Evolutionary conservation across 2,329 filamentous ascomycete species (phyloP).

Genomic region (Neopestalotiopsis sp.): DNA sequence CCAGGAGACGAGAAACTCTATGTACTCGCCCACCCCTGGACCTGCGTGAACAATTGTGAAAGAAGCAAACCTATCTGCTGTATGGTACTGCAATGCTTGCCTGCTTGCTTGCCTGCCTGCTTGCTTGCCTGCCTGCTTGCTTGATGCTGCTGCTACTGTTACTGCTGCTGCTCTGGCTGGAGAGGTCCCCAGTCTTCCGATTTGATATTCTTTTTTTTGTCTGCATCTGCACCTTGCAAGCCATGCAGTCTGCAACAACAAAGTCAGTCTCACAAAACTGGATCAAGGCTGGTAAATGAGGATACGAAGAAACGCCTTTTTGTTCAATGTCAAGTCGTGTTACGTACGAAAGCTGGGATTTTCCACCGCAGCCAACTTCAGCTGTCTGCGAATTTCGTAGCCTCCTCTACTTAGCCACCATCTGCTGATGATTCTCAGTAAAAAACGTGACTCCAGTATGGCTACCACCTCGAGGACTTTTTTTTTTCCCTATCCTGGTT

Average conservation of each 20-base stretch:
- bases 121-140: background rate
- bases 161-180: too few species aligned
- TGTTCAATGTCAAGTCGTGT: background rate
- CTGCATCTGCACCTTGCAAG: background rate
- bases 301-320: background rate
- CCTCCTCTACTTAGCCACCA: background rate
- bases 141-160: background rate
- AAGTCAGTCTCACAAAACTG: constrained; percentile 4
- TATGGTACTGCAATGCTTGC: background rate
- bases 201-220: background rate
- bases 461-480: background rate
- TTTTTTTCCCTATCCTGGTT: background rate
- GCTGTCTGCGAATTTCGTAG: background rate
- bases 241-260: background rate
- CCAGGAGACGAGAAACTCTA: constrained; percentile 4
- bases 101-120: too few species aligned
- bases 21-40: background rate
- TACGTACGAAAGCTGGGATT: background rate
- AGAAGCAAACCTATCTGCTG: constrained; percentile 3
- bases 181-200: background rate
- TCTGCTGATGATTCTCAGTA: background rate
- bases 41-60: background rate
- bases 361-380: too few species aligned
- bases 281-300: background rate
- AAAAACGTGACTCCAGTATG: constrained; percentile 3